These are phyloP conservation scores for Papilionanthe hybrid DNA, from an alignment of 116 monocot genomes.

Conservation along the genomic window DNA sequence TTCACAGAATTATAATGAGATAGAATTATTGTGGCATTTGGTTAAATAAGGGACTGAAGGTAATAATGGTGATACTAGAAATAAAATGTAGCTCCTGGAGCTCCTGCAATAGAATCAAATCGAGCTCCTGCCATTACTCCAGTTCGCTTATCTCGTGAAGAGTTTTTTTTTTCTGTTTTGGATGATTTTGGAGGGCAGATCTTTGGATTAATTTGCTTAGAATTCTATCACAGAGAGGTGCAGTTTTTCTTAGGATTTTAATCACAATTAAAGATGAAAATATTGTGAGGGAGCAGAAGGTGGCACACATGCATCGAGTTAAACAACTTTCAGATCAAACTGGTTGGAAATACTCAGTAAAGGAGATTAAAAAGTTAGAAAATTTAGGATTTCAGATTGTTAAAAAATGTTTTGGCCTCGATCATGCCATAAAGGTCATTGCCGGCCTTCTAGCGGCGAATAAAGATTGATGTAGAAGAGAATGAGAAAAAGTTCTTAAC, in stretches of 20 bases:
- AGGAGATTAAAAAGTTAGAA: background rate
- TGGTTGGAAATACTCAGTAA: background rate
- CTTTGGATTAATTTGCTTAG: constrained; percentile 23
- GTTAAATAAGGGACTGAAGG: constrained; percentile 4
- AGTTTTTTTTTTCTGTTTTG: constrained; percentile 36
- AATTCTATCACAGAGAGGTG: constrained; percentile 14
- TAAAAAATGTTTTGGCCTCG: background rate
- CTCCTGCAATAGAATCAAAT: constrained; percentile 16
- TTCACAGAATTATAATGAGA: constrained; percentile 20
- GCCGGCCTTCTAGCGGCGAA: no score
- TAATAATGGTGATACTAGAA: background rate
- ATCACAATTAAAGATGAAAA: constrained; percentile 40
- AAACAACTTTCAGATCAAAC: background rate
- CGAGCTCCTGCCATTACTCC: constrained; percentile 4
- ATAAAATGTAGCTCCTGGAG: constrained; percentile 12
- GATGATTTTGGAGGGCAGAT: constrained; percentile 37
- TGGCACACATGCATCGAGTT: constrained; percentile 12
- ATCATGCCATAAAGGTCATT: no score
- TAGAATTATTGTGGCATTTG: constrained; percentile 23
- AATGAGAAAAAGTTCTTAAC: no score
- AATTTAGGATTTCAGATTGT: constrained; percentile 14
- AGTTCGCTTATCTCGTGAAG: constrained; percentile 2
- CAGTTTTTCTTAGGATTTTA: constrained; percentile 17
- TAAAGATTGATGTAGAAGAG: no score
- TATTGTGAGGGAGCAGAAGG: constrained; percentile 17